phyloP scores from a whole-genome alignment of 208 protist genomes.

The Phytomonas serpens region DNA sequence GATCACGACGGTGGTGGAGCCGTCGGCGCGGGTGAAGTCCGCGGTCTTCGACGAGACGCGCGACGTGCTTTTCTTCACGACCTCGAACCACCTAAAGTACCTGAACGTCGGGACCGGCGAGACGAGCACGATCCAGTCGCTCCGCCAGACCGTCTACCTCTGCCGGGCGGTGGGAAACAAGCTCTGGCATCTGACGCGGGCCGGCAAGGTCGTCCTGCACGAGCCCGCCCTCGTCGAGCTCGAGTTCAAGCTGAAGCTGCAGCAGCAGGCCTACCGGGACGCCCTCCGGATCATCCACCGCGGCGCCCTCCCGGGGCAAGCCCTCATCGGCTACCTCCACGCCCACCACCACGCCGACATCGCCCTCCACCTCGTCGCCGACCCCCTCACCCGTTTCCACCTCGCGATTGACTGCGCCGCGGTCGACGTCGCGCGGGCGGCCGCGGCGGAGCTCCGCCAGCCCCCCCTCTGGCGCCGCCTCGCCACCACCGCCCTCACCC shows the following conservation, averaged over 20 bases:
- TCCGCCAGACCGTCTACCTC: slow-evolving; percentile 93
- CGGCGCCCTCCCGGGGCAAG: slow-evolving; percentile 91
- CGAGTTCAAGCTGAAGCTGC: slow-evolving; percentile 95
- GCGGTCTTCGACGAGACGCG: slow-evolving; percentile 86
- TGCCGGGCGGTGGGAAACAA: slow-evolving; percentile 75
- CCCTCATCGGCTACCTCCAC: slow-evolving; percentile 98
- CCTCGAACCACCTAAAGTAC: slow-evolving; percentile 98
- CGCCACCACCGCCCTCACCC: slow-evolving; percentile 86
- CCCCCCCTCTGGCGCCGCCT: slow-evolving; percentile 89
- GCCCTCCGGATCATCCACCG: slow-evolving; percentile 92
- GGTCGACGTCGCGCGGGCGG: slow-evolving; percentile 89
- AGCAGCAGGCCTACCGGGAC: slow-evolving; percentile 87
- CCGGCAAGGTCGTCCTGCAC: slow-evolving; percentile 76
- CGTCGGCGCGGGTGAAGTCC: slow-evolving; percentile 93
- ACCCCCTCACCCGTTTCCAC: slow-evolving; percentile 95
- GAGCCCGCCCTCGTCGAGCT: slow-evolving; percentile 93
- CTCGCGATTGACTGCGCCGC: slow-evolving; percentile 98
- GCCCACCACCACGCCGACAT: slow-evolving; percentile 96
- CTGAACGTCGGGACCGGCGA: slow-evolving; percentile 90
- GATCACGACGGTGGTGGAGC: slow-evolving; percentile 89
- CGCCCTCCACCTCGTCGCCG: slow-evolving; percentile 97
- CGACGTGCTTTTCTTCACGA: slow-evolving; percentile 97
- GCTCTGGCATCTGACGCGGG: slow-evolving; percentile 90
- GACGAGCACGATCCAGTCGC: slow-evolving; percentile 95
- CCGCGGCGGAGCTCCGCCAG: slow-evolving; percentile 90